These are phyloP conservation scores for Beauveria sp. DNA, from an alignment of 2,329 filamentous ascomycete species.

Conservation along the genomic window DNA sequence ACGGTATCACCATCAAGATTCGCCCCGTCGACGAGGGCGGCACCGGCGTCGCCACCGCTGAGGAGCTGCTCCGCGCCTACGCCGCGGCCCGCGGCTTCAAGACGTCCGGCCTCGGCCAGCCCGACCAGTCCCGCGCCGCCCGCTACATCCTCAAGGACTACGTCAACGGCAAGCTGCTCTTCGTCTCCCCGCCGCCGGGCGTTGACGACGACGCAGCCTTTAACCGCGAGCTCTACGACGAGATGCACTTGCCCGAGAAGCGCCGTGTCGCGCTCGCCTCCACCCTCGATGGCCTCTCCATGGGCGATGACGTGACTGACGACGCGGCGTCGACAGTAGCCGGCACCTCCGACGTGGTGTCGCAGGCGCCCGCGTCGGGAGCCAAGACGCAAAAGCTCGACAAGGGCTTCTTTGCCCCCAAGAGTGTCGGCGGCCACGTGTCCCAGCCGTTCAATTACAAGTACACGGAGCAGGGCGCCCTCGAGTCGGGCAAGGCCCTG, in stretches of 20 bases:
- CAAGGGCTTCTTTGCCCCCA: slow-evolving; percentile 76
- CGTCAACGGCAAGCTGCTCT: slow-evolving; percentile 90
- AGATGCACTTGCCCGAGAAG: slow-evolving; percentile 73
- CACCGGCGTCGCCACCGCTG: slow-evolving; percentile 74
- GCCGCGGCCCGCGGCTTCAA: slow-evolving; percentile 85
- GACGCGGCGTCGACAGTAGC: slow-evolving; percentile 23
- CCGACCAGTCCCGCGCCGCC: slow-evolving; percentile 87
- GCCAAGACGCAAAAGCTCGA: slow-evolving; percentile 72
- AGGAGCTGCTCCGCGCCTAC: slow-evolving; percentile 79
- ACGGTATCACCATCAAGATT: slow-evolving; percentile 81
- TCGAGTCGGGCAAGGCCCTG: slow-evolving; percentile 51
- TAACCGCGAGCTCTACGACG: slow-evolving; percentile 84
- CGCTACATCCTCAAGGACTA: slow-evolving; percentile 93
- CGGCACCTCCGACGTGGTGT: slow-evolving; percentile 39
- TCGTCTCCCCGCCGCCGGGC: slow-evolving; percentile 76
- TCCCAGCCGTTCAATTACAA: slow-evolving; percentile 82
- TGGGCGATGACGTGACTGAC: slow-evolving; percentile 26
- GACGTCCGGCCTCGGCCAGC: slow-evolving; percentile 80
- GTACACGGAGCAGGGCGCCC: slow-evolving; percentile 70
- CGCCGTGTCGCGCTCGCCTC: slow-evolving; percentile 58
- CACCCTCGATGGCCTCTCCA: slow-evolving; percentile 38
- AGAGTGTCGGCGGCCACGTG: slow-evolving; percentile 57
- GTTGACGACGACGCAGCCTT: slow-evolving; percentile 68
- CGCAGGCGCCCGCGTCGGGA: slow-evolving; percentile 45
- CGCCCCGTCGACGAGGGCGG: slow-evolving; percentile 86